Percentiles rank a stretch among this genome's conserved stretches.
Conservation (phyloP, 768 basidiomycete genomes). For the Tremella mesenterica region DNA sequence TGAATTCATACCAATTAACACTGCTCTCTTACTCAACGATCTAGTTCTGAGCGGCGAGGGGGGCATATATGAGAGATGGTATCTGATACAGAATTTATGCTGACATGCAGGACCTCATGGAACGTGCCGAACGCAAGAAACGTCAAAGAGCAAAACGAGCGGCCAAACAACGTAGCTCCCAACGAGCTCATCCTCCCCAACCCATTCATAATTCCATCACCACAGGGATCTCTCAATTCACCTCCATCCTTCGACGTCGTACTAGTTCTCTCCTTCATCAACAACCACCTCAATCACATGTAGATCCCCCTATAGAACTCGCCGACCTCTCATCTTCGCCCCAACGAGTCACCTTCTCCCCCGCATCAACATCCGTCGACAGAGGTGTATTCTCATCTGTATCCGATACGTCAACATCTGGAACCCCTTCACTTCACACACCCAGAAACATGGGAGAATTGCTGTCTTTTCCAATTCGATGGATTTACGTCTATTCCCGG, state of each 20-base stretch:
- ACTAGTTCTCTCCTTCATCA: too few species aligned
- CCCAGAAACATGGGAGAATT: conserved; percentile 29
- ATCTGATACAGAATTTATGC: too few species aligned
- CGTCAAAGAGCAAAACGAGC: conserved; percentile 32
- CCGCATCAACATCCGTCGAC: neutral
- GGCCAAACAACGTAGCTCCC: too few species aligned
- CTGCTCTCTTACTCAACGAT: too few species aligned
- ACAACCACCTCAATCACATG: too few species aligned
- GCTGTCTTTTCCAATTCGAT: conserved; percentile 34
- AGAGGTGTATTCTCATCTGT: conserved; percentile 16
- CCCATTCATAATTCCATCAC: too few species aligned
- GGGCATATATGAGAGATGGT: too few species aligned
- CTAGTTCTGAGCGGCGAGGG: too few species aligned
- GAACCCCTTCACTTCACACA: conserved; percentile 34
- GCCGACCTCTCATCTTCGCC: neutral
- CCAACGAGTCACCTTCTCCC: conserved; percentile 2
- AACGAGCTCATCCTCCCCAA: too few species aligned
- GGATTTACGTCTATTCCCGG: conserved; percentile 33
- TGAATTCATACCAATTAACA: too few species aligned
- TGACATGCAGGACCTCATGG: conserved; percentile 39
- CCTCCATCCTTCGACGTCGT: too few species aligned
- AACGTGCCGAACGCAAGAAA: conserved; percentile 33
- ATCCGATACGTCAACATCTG: conserved; percentile 34
- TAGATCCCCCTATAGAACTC: neutral
- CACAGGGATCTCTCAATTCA: too few species aligned